A percentile compares a stretch with the other conserved stretches of the same genome.
Evolutionary conservation across 2,329 filamentous ascomycete genomes (phyloP).

Genomic region (Harringtonia aguacate): DNA sequence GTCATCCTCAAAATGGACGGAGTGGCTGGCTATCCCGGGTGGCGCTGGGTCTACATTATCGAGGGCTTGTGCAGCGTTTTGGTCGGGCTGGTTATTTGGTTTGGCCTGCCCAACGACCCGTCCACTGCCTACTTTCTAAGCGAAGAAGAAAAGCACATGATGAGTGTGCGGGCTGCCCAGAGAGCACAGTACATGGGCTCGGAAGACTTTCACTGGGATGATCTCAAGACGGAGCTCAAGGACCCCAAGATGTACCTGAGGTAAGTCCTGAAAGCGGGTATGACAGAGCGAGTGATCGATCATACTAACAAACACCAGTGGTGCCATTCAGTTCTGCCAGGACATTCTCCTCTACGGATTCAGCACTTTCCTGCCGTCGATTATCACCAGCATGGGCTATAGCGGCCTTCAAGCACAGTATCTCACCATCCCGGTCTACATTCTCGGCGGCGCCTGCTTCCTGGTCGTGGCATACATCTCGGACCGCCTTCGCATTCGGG

Average conservation of each 20-base stretch:
- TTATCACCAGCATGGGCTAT: constrained; percentile 25
- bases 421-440: constrained; percentile 28
- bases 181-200: too few relatives aligned
- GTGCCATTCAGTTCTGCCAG: too few relatives aligned
- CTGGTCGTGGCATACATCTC: not conserved
- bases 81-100: too few relatives aligned
- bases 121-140: constrained; percentile 1
- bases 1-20: constrained; percentile 4
- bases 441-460: constrained; percentile 13
- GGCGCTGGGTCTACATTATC: constrained; percentile 8
- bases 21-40: constrained; percentile 1
- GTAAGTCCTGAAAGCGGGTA: too few relatives aligned
- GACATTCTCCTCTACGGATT: too few relatives aligned
- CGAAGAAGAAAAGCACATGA: not conserved
- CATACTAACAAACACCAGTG: too few relatives aligned
- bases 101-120: not conserved
- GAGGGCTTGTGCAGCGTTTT: constrained; percentile 2
- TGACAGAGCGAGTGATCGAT: too few relatives aligned
- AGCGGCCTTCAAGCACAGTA: constrained; percentile 26
- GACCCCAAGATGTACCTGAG: too few relatives aligned
- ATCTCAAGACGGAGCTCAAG: too few relatives aligned
- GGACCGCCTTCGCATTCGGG: too few relatives aligned
- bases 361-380: constrained; percentile 22
- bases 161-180: not conserved
- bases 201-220: too few relatives aligned